Evolutionary conservation across 2,329 filamentous ascomycete species (phyloP).

Genomic region (Teratosphaeria zuluensis): DNA sequence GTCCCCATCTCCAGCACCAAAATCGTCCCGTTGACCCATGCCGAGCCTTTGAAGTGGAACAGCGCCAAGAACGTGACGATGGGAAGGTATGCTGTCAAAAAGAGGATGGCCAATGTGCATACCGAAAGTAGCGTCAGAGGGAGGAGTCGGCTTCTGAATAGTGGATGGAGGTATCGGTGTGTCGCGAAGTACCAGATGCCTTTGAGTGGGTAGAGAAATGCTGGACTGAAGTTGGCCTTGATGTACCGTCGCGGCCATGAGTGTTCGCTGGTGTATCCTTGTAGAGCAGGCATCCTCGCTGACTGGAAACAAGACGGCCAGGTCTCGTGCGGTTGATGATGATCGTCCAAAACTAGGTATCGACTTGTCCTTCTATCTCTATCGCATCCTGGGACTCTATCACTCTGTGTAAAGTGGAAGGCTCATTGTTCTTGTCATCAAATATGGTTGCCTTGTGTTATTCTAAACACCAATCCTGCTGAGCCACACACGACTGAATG

Average conservation of each 20-base stretch:
- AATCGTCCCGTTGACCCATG: conserved; percentile 84
- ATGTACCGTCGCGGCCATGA: conserved; percentile 12
- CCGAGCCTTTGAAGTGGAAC: conserved; percentile 63
- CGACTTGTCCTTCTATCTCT: no score
- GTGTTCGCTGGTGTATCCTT: background rate
- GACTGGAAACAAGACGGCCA: no score
- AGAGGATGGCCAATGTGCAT: conserved; percentile 75
- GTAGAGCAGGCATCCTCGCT: background rate
- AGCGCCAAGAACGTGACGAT: conserved; percentile 82
- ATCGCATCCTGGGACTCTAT: no score
- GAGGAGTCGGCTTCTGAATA: conserved; percentile 67
- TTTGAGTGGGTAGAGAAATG: conserved; percentile 26
- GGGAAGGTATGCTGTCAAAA: conserved; percentile 78
- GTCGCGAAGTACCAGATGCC: conserved; percentile 75
- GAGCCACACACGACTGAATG: background rate
- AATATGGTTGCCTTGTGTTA: background rate
- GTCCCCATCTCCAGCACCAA: conserved; percentile 64
- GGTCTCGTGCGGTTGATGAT: background rate
- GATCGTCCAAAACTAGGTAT: background rate
- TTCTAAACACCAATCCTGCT: background rate
- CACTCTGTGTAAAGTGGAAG: background rate
- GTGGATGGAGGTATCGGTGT: conserved; percentile 71
- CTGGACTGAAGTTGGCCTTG: conserved; percentile 24
- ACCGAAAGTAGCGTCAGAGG: conserved; percentile 73
- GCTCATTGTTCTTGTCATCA: background rate